Evolutionary conservation across 2,329 filamentous ascomycete genomes (phyloP).

Genomic region (Epichloe glyceriae): DNA sequence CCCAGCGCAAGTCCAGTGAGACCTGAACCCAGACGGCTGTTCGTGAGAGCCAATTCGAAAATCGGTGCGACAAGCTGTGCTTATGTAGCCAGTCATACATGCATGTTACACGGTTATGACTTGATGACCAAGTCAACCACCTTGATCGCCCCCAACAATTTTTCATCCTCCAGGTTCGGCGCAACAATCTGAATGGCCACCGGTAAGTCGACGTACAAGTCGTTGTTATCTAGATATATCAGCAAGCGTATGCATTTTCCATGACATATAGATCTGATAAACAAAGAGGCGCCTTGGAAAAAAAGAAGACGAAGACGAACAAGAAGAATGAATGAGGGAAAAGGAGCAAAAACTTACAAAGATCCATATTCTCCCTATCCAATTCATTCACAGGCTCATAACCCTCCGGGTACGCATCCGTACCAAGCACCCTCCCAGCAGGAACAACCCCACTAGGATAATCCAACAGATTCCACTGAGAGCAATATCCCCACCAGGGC

Average conservation of each 20-base stretch:
- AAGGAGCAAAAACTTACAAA: conserved; percentile 6
- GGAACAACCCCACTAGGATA: conserved; percentile 32
- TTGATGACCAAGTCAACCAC: conserved; percentile 7
- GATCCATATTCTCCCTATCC: conserved; percentile 8
- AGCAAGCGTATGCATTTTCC: not conserved
- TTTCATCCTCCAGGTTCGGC: conserved; percentile 9
- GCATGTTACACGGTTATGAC: not conserved
- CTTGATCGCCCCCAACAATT: conserved; percentile 8
- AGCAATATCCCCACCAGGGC: conserved; percentile 51
- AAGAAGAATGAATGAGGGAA: too few species aligned
- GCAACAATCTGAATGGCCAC: conserved; percentile 10
- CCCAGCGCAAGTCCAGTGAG: too few species aligned
- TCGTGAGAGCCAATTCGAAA: too few species aligned
- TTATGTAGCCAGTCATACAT: not conserved
- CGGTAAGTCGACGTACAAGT: conserved; percentile 8
- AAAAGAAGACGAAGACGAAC: too few species aligned
- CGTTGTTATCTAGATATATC: conserved; percentile 6
- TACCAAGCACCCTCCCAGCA: conserved; percentile 5
- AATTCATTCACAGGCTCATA: conserved; percentile 8
- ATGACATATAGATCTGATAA: too few species aligned
- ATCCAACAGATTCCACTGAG: conserved; percentile 57
- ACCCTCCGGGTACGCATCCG: conserved; percentile 7
- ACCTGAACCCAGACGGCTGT: too few species aligned
- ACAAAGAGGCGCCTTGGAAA: too few species aligned
- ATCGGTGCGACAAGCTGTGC: too few species aligned